phyloP scores from a whole-genome alignment of 768 basidiomycete genomes.

The Tephrocybe rancida region DNA sequence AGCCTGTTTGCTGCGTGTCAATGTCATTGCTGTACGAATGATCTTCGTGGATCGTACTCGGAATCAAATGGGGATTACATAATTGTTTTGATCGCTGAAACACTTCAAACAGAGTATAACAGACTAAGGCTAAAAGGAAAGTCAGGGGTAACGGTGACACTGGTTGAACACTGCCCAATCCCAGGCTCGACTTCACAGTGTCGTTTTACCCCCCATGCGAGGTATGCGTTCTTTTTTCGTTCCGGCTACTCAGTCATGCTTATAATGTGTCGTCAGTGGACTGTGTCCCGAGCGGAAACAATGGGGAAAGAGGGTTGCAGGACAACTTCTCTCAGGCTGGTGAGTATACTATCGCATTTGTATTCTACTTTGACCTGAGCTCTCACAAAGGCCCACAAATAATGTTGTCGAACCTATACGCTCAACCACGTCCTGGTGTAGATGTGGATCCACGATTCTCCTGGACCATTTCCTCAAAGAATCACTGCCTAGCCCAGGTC shows the following conservation, averaged over 20 bases:
- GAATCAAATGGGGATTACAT: no score
- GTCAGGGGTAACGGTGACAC: no score
- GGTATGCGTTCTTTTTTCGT: not conserved
- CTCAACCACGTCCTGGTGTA: not conserved
- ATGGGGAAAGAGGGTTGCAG: not conserved
- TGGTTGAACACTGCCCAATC: no score
- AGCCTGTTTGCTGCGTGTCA: no score
- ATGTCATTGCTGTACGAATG: no score
- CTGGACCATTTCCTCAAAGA: conserved; percentile 20
- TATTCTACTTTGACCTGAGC: not conserved
- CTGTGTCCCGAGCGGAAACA: not conserved
- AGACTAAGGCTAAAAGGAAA: no score
- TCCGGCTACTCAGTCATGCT: not conserved
- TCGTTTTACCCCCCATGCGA: not conserved
- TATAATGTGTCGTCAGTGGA: not conserved
- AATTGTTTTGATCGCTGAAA: no score
- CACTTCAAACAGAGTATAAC: no score
- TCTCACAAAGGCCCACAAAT: not conserved
- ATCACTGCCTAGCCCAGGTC: conserved; percentile 15
- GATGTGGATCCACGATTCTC: conserved; percentile 21
- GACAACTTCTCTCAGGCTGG: not conserved
- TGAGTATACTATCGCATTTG: not conserved
- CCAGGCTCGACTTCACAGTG: no score
- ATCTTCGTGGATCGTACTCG: no score
- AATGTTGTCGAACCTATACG: conserved; percentile 2